These are phyloP conservation scores for Lyophyllum shimeji DNA, from an alignment of 768 basidiomycete genomes.

Conservation along the genomic window DNA sequence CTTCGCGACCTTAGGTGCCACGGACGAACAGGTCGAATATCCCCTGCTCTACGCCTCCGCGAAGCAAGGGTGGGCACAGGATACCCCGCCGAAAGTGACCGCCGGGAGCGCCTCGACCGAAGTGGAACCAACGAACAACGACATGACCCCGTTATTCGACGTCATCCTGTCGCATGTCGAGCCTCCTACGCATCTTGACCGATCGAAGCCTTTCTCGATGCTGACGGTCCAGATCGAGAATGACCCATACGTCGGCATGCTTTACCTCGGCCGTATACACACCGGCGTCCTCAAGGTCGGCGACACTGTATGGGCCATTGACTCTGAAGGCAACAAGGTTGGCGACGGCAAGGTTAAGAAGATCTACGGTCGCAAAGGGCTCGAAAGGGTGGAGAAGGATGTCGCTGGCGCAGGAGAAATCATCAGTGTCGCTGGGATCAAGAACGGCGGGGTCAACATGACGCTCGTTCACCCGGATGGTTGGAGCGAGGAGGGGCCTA, in stretches of 20 bases:
- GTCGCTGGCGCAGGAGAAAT: conserved; percentile 50
- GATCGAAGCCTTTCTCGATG: conserved; percentile 46
- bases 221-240: conserved; percentile 51
- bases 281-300: conserved; percentile 39
- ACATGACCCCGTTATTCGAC: conserved; percentile 47
- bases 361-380: conserved; percentile 35
- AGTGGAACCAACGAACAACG: conserved; percentile 11
- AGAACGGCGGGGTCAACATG: conserved; percentile 45
- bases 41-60: conserved; percentile 51
- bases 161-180: conserved; percentile 46
- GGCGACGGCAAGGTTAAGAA: conserved; percentile 53
- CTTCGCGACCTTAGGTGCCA: conserved; percentile 49
- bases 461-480: conserved; percentile 44
- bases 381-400: conserved; percentile 43
- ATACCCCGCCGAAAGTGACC: conserved; percentile 19
- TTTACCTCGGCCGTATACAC: conserved; percentile 47
- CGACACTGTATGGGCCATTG: conserved; percentile 38
- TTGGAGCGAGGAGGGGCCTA: conserved; percentile 40
- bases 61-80: conserved; percentile 49
- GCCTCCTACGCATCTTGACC: conserved; percentile 35
- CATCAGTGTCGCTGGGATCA: conserved; percentile 47
- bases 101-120: neutral
- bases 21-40: conserved; percentile 52
- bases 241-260: conserved; percentile 48
- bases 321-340: conserved; percentile 42